Percentiles rank a stretch among this genome's conserved stretches.
These are phyloP conservation scores for Diaporthe batatas DNA, from an alignment of 2,329 filamentous ascomycete genomes.

Conservation along the genomic window DNA sequence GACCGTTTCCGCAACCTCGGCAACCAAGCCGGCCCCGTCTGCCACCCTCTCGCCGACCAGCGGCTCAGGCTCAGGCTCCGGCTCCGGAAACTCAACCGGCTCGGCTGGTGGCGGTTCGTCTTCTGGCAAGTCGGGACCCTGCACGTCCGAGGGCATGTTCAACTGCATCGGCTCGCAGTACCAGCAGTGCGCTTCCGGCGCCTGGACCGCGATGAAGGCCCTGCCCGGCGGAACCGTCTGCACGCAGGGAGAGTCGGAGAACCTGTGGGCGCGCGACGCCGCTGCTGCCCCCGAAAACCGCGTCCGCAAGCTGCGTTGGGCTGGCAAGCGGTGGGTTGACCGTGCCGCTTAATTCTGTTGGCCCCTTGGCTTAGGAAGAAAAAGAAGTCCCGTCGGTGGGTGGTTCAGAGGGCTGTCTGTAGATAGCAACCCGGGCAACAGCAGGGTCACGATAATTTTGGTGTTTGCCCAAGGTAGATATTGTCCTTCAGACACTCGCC, in stretches of 20 bases:
- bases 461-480: slow-evolving; percentile 11
- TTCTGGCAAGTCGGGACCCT: slow-evolving; percentile 48
- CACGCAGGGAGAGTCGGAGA: slow-evolving; percentile 44
- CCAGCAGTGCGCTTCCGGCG: slow-evolving; percentile 53
- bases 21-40: slow-evolving; percentile 24
- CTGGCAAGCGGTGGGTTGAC: neutral
- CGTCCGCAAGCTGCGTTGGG: slow-evolving; percentile 31
- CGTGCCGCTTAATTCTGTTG: neutral
- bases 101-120: slow-evolving; percentile 26
- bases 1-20: slow-evolving; percentile 8
- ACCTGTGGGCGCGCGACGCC: slow-evolving; percentile 37
- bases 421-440: slow-evolving; percentile 3
- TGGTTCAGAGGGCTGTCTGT: slow-evolving; percentile 13
- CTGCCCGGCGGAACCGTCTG: slow-evolving; percentile 51
- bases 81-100: slow-evolving; percentile 16
- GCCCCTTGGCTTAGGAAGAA: neutral
- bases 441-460: neutral
- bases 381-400: neutral
- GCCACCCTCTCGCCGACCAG: slow-evolving; percentile 28
- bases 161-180: slow-evolving; percentile 52
- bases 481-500: slow-evolving; percentile 17
- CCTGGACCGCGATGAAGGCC: slow-evolving; percentile 48
- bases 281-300: too few relatives aligned
- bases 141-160: slow-evolving; percentile 51
- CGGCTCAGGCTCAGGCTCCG: slow-evolving; percentile 30